Base-by-base conservation (phyloP, 129 eudicot species). In the Centella asiatica region DNA sequence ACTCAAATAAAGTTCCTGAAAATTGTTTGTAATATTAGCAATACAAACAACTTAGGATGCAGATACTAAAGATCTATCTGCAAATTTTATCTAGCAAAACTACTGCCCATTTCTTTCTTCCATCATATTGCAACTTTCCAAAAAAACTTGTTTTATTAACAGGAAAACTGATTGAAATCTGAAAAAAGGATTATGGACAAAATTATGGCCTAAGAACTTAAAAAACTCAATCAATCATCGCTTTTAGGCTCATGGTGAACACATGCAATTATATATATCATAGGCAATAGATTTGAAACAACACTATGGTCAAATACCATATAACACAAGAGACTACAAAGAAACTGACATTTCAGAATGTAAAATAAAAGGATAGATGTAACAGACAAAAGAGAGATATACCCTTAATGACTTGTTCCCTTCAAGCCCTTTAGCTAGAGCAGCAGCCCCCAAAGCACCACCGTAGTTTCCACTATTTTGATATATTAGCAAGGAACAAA, bases 381-480 rank as follows among this genome's bases (percentile, higher is more conserved):
- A n/a, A n/a, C n/a, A n/a, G n/a, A n/a, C 19, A 53, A 42, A 22
- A 20, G 45, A 63, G 74, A 70, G 15, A 66, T 34, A 59, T 83
- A 92, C 99, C 88, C 95, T 82, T 74, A 92, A 39, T 47, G 95
- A 87, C 75, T 80, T 87, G 85, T 92, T 87, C 48, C 88, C 86
- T 81, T 87, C 99, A 12, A 92, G 79, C 23, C 99, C 99, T 82
- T 92, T 87, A 50, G 95, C 90, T 60, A 92, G 77, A 23, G 90
- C 78, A 60, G 95, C 78, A 65, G 90, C 90, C 49, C 99, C 99
- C 80, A 92, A 64, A 34, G 99, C 82, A 64, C 99, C 99, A 42
- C 99, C 94, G 70, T 92, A 92, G 67, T 92, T 92, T 61, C 99
- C 99, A 80, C 99, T n/a, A n/a, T n/a, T 92, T 68, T 27, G 66